These are phyloP conservation scores for Venturia oleaginea DNA, from an alignment of 2,329 filamentous ascomycete genomes.

Conservation along the genomic window DNA sequence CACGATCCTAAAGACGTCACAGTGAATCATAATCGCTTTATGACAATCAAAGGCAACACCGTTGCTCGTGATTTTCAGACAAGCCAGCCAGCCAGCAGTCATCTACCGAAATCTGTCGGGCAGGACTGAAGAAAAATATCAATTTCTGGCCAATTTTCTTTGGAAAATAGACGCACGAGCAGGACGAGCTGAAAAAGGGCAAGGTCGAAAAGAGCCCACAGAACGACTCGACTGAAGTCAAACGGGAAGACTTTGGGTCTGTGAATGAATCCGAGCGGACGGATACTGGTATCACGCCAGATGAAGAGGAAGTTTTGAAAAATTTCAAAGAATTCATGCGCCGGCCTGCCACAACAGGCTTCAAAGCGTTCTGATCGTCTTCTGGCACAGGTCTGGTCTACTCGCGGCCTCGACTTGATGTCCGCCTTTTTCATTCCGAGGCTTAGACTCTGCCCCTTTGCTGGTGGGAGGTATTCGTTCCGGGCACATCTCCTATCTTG, in stretches of 20 bases:
- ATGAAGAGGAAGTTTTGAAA: not conserved
- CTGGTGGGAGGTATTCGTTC: not conserved
- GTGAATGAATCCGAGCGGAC: not conserved
- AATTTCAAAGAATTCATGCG: not conserved
- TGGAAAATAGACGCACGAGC: not conserved
- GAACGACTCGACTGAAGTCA: not conserved
- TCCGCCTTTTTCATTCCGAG: too few relatives aligned
- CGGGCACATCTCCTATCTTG: not conserved
- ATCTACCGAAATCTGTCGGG: not conserved
- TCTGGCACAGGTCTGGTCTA: not conserved
- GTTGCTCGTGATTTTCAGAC: not conserved
- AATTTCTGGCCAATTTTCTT: not conserved
- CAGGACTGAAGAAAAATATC: not conserved
- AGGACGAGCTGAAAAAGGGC: not conserved
- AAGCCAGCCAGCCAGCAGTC: not conserved
- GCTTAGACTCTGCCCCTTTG: not conserved
- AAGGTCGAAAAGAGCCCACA: not conserved
- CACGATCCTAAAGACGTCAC: too few relatives aligned
- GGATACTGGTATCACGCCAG: not conserved
- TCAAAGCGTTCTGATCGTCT: not conserved
- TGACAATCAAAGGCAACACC: not conserved
- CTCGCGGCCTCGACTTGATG: not conserved
- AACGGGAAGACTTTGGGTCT: not conserved
- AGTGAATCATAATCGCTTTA: not conserved
- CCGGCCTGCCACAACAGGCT: not conserved